These are phyloP conservation scores for Corchorus capsularis DNA, from an alignment of 345 rosid species.

Conservation along the genomic window DNA sequence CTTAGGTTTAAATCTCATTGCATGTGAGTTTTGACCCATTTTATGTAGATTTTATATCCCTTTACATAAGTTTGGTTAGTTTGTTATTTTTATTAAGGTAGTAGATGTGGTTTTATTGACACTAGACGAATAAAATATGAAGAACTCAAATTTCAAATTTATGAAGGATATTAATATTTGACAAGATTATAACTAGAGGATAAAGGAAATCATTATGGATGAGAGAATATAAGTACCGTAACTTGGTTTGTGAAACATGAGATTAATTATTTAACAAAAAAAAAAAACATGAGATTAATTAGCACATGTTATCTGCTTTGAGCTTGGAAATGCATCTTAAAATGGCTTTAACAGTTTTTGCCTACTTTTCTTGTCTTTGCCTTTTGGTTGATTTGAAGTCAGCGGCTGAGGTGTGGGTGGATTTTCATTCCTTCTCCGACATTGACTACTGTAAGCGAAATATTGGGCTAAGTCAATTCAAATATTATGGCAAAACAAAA, in stretches of 20 bases:
- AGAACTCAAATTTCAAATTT: too few relatives aligned
- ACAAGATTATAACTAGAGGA: background rate
- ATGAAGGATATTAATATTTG: too few relatives aligned
- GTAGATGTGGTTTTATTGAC: too few relatives aligned
- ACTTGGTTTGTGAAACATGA: background rate
- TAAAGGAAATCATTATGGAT: background rate
- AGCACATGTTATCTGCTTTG: background rate
- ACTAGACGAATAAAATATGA: too few relatives aligned
- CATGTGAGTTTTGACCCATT: too few relatives aligned
- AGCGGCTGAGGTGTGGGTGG: background rate
- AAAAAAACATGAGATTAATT: background rate
- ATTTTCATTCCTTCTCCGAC: background rate
- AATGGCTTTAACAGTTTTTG: background rate
- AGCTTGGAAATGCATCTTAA: background rate
- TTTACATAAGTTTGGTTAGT: too few relatives aligned
- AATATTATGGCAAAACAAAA: background rate
- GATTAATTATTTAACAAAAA: too few relatives aligned
- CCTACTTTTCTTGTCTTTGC: background rate
- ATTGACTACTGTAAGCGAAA: background rate
- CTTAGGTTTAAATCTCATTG: too few relatives aligned
- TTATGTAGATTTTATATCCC: too few relatives aligned
- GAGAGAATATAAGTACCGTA: background rate
- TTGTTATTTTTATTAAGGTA: too few relatives aligned
- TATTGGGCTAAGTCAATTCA: conserved; percentile 7
- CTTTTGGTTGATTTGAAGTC: background rate